Percentiles rank a stretch among this genome's conserved stretches.
These are phyloP conservation scores for Balamuthia mandrillaris DNA, from an alignment of 208 protist species.

Conservation along the genomic window DNA sequence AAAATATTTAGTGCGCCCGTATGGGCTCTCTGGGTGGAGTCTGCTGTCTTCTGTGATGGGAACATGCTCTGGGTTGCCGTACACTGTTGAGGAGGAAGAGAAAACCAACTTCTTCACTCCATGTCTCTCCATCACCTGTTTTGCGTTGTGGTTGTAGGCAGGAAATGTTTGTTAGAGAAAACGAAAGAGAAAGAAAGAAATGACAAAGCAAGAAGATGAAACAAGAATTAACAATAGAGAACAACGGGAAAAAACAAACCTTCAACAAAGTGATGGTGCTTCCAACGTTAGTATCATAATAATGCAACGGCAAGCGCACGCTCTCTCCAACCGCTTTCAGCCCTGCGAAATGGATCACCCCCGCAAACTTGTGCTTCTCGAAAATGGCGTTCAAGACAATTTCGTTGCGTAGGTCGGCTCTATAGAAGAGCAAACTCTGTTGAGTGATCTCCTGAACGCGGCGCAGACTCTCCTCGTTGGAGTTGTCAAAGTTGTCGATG, in stretches of 20 bases:
- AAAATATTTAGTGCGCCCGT: constrained; percentile 79
- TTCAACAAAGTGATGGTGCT: constrained; percentile 87
- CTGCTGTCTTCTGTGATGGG: constrained; percentile 63
- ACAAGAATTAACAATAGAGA: too few relatives aligned
- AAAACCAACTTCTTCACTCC: constrained; percentile 90
- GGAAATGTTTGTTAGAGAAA: too few relatives aligned
- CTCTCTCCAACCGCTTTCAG: constrained; percentile 89
- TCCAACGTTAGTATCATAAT: constrained; percentile 95
- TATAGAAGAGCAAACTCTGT: constrained; percentile 41
- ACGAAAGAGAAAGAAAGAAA: too few relatives aligned
- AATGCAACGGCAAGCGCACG: constrained; percentile 81
- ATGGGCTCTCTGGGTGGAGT: constrained; percentile 78
- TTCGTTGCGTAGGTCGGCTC: constrained; percentile 78
- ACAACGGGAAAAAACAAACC: too few relatives aligned
- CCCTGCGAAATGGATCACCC: constrained; percentile 91
- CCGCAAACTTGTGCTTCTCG: constrained; percentile 68
- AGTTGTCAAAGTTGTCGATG: constrained; percentile 86
- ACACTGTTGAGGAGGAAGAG: constrained; percentile 92
- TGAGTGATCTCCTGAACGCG: constrained; percentile 63
- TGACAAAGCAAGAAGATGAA: too few relatives aligned
- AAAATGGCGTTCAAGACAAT: constrained; percentile 83
- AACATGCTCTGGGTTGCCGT: constrained; percentile 68
- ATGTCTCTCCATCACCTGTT: constrained; percentile 86
- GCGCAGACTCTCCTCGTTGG: constrained; percentile 43
- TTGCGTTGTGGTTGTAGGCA: too few relatives aligned